These are phyloP conservation scores for Chlorociboria aeruginascens DNA, from an alignment of 495 filamentous ascomycete species.

Conservation along the genomic window DNA sequence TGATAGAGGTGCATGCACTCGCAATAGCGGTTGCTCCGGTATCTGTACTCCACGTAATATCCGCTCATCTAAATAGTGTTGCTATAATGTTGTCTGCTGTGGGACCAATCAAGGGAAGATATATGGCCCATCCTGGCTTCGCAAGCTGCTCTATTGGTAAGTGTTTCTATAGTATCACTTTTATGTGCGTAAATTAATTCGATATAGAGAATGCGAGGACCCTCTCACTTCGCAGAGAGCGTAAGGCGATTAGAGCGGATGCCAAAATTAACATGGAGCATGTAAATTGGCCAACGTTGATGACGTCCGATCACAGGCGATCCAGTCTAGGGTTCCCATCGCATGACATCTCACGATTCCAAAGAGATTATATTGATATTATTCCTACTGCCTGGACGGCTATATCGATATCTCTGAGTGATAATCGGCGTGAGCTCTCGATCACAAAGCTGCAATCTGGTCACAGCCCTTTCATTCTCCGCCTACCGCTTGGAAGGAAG, in stretches of 20 bases:
- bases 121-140: constrained; percentile 40
- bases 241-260: constrained; percentile 38
- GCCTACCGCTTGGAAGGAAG: constrained; percentile 71
- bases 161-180: not conserved
- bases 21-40: constrained; percentile 32
- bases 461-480: constrained; percentile 68
- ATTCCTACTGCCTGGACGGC: constrained; percentile 76
- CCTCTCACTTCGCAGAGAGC: constrained; percentile 45
- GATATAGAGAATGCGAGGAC: constrained; percentile 52
- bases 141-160: constrained; percentile 33
- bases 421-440: constrained; percentile 67
- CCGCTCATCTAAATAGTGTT: constrained; percentile 45
- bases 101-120: constrained; percentile 28
- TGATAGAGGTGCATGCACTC: constrained; percentile 42
- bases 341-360: constrained; percentile 43
- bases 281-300: constrained; percentile 31
- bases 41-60: constrained; percentile 36
- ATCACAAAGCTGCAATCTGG: constrained; percentile 65
- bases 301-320: constrained; percentile 1
- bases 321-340: constrained; percentile 18
- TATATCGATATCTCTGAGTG: constrained; percentile 72
- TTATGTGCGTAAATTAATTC: constrained; percentile 4
- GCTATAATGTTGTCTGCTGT: constrained; percentile 56
- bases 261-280: constrained; percentile 22
- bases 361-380: constrained; percentile 64